phyloP scores from a whole-genome alignment of 495 filamentous ascomycete genomes.

The Aspergillus mulundensis region DNA sequence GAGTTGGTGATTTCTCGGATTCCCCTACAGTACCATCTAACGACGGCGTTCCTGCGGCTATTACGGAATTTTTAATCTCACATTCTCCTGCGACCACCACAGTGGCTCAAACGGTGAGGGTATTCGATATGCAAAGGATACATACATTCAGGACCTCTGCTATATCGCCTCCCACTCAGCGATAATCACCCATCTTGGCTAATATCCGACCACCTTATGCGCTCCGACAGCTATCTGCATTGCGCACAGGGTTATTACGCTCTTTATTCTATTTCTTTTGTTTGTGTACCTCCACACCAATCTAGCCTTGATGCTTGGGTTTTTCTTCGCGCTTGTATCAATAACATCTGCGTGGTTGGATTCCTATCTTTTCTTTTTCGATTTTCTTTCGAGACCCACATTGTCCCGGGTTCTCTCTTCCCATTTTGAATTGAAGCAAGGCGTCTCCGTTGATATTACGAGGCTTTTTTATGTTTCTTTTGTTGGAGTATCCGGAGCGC shows the following conservation, averaged over 20 bases:
- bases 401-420: slow-evolving; percentile 15
- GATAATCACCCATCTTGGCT: slow-evolving; percentile 8
- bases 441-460: slow-evolving; percentile 20
- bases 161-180: not conserved
- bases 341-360: slow-evolving; percentile 20
- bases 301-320: slow-evolving; percentile 24
- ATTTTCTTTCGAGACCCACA: slow-evolving; percentile 6
- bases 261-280: slow-evolving; percentile 24
- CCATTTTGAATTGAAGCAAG: slow-evolving; percentile 24
- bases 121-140: not conserved
- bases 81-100: slow-evolving; percentile 11
- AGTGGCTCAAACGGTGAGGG: not conserved
- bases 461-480: slow-evolving; percentile 21
- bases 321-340: slow-evolving; percentile 12
- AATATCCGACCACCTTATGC: slow-evolving; percentile 17
- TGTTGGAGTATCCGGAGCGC: slow-evolving; percentile 25
- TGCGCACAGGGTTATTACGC: slow-evolving; percentile 9
- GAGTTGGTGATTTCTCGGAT: slow-evolving; percentile 32
- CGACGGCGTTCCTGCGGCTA: slow-evolving; percentile 28
- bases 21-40: slow-evolving; percentile 32
- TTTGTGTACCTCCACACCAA: slow-evolving; percentile 18
- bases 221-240: slow-evolving; percentile 9
- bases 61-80: slow-evolving; percentile 18
- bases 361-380: slow-evolving; percentile 9
- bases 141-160: slow-evolving; percentile 5